phyloP scores from a whole-genome alignment of 2,329 filamentous ascomycete species.

The Lanzia echinophila region DNA sequence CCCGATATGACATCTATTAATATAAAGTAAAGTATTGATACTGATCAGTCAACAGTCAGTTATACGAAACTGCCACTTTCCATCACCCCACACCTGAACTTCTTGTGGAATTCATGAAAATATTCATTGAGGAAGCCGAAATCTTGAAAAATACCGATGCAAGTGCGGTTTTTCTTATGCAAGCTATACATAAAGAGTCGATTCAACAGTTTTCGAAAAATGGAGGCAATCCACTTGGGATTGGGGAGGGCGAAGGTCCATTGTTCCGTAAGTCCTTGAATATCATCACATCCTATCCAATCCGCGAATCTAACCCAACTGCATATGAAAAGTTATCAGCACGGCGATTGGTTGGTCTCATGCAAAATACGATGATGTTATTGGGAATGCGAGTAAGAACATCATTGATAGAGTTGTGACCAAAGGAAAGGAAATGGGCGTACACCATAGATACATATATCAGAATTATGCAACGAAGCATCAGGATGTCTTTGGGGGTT shows the following conservation, averaged over 20 bases:
- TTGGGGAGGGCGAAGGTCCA: slow-evolving; percentile 12
- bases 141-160: background rate
- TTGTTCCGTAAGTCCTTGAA: slow-evolving; percentile 6
- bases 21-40: background rate
- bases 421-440: slow-evolving; percentile 28
- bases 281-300: background rate
- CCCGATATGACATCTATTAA: background rate
- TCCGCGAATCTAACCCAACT: too few relatives aligned
- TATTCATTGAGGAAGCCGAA: background rate
- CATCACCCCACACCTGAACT: background rate
- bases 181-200: background rate
- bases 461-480: slow-evolving; percentile 34
- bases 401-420: slow-evolving; percentile 25
- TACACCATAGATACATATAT: slow-evolving; percentile 35
- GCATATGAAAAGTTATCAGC: background rate
- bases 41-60: background rate
- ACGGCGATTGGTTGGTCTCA: slow-evolving; percentile 25
- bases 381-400: slow-evolving; percentile 26
- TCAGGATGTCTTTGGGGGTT: slow-evolving; percentile 33
- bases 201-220: slow-evolving; percentile 4
- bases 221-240: slow-evolving; percentile 21
- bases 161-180: background rate
- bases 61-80: background rate
- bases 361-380: slow-evolving; percentile 29
- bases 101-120: background rate